Conservation (phyloP, 2,329 filamentous ascomycete genomes). For the Didymella arachidicola region DNA sequence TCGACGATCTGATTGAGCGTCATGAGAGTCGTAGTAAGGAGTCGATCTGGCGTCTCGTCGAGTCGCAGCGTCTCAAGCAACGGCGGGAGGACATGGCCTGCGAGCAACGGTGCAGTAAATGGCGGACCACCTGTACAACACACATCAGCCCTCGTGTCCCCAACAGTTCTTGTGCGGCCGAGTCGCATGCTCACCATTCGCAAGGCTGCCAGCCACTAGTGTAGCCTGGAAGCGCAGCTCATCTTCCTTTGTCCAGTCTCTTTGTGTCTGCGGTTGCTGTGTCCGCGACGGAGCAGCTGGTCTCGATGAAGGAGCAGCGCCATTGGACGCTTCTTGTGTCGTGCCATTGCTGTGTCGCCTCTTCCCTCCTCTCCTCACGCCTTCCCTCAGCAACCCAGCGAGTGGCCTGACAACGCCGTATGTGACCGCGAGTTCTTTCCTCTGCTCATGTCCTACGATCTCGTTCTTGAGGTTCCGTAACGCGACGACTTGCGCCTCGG, state of each 20-base stretch:
- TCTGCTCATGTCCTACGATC: slow-evolving; percentile 83
- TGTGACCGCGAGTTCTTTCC: slow-evolving; percentile 80
- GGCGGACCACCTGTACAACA: slow-evolving; percentile 71
- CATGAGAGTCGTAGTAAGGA: slow-evolving; percentile 77
- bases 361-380: slow-evolving; percentile 56
- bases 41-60: slow-evolving; percentile 66
- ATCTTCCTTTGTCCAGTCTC: slow-evolving; percentile 67
- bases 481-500: slow-evolving; percentile 58
- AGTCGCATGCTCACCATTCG: slow-evolving; percentile 69
- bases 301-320: not conserved
- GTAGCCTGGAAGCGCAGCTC: slow-evolving; percentile 78
- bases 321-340: slow-evolving; percentile 16
- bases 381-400: slow-evolving; percentile 59
- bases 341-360: slow-evolving; percentile 53
- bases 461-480: slow-evolving; percentile 85
- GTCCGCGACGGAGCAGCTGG: not conserved
- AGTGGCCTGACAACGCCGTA: slow-evolving; percentile 72
- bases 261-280: slow-evolving; percentile 1
- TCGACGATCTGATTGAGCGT: slow-evolving; percentile 76
- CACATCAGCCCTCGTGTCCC: slow-evolving; percentile 28
- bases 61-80: slow-evolving; percentile 76
- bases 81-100: slow-evolving; percentile 71
- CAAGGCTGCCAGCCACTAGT: slow-evolving; percentile 83
- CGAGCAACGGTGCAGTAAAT: slow-evolving; percentile 77
- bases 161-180: not conserved